Evolutionary conservation across 2,329 filamentous ascomycete species (phyloP).

Genomic region (Aspergillus versicolor): DNA sequence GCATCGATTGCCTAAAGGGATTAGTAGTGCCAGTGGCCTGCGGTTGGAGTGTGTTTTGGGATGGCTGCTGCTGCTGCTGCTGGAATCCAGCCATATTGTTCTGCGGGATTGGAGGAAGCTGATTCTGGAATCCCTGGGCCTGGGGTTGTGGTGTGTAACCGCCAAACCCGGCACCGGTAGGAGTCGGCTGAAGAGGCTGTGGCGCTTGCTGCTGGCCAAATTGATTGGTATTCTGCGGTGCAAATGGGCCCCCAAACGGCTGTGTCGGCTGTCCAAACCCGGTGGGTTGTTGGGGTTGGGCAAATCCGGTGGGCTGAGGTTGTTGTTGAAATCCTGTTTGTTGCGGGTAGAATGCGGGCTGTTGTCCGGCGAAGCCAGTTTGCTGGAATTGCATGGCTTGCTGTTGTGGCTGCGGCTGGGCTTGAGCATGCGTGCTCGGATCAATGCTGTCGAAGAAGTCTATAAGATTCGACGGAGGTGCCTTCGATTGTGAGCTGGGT

Average conservation of each 20-base stretch:
- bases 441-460: conserved; percentile 96
- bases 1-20: conserved; percentile 90
- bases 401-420: conserved; percentile 30
- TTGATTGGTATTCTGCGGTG: conserved; percentile 33
- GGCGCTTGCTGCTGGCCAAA: conserved; percentile 34
- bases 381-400: conserved; percentile 43
- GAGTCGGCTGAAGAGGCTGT: conserved; percentile 58
- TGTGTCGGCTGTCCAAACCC: conserved; percentile 26
- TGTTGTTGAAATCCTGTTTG: conserved; percentile 39
- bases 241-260: conserved; percentile 25
- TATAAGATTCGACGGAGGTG: conserved; percentile 68
- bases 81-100: conserved; percentile 48
- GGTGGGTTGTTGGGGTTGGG: conserved; percentile 35
- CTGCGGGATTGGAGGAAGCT: conserved; percentile 49
- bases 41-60: conserved; percentile 24
- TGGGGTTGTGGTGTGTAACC: conserved; percentile 73
- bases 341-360: conserved; percentile 23
- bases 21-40: conserved; percentile 85
- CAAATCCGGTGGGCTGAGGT: conserved; percentile 19
- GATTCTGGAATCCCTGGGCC: conserved; percentile 48
- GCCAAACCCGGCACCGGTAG: conserved; percentile 78
- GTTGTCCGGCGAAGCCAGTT: conserved; percentile 29
- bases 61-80: conserved; percentile 44
- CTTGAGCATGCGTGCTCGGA: conserved; percentile 75
- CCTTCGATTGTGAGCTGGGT: conserved; percentile 34